These are phyloP conservation scores for Arabidopsis arenosa DNA, from an alignment of 345 rosid genomes.

Conservation along the genomic window DNA sequence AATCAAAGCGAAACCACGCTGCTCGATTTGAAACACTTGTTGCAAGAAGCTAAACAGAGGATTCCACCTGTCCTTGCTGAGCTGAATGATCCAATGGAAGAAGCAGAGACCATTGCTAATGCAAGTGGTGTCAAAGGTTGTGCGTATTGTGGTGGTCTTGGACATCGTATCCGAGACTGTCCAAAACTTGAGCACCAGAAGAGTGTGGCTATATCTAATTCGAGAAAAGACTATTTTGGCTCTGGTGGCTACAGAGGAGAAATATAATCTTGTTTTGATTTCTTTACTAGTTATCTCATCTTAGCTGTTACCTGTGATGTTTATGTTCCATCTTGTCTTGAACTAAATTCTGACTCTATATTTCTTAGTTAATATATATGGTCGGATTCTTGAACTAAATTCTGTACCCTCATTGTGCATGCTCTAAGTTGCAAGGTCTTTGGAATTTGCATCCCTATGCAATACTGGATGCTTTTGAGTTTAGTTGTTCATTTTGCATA, in stretches of 20 bases:
- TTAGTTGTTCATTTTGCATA: too few relatives aligned
- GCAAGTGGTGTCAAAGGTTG: slow-evolving; percentile 94
- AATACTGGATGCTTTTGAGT: too few relatives aligned
- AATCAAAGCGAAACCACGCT: slow-evolving; percentile 90
- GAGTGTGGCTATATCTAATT: slow-evolving; percentile 77
- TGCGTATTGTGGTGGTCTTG: slow-evolving; percentile 94
- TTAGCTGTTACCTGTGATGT: slow-evolving; percentile 22
- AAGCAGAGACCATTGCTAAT: slow-evolving; percentile 65
- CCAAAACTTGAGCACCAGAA: slow-evolving; percentile 92
- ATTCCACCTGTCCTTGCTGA: slow-evolving; percentile 94
- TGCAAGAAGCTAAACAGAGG: slow-evolving; percentile 92
- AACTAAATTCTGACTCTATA: too few relatives aligned
- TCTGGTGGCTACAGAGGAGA: slow-evolving; percentile 95
- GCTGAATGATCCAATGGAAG: slow-evolving; percentile 87
- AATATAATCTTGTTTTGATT: slow-evolving; percentile 43
- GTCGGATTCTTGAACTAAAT: too few relatives aligned
- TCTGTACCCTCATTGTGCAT: too few relatives aligned
- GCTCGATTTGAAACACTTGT: slow-evolving; percentile 84
- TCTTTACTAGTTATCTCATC: slow-evolving; percentile 7
- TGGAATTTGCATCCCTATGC: too few relatives aligned
- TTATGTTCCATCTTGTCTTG: not conserved
- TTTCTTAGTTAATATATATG: too few relatives aligned
- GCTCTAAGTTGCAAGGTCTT: too few relatives aligned
- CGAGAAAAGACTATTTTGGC: slow-evolving; percentile 86
- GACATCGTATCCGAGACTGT: slow-evolving; percentile 86